Conservation (phyloP, 805 yeast genomes). For the Candida broadrunensis region DNA sequence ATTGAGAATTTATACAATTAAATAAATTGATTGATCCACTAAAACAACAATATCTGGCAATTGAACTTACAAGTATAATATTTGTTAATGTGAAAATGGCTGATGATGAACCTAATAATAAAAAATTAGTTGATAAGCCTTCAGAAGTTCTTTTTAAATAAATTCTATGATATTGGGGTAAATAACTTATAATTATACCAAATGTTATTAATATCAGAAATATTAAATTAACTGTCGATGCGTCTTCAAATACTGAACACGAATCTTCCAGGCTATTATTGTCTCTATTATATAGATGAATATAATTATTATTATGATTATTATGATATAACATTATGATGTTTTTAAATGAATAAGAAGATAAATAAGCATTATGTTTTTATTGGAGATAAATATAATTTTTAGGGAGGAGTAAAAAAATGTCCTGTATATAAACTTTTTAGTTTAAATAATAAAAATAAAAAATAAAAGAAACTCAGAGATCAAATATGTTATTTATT, state of each 20-base stretch:
- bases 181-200: slow-evolving; percentile 68
- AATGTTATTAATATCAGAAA: slow-evolving; percentile 53
- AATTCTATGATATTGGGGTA: slow-evolving; percentile 72
- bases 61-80: slow-evolving; percentile 56
- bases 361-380: too few species aligned
- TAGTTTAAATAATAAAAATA: too few species aligned
- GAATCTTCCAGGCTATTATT: too few species aligned
- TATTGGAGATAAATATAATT: too few species aligned
- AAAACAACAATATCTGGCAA: slow-evolving; percentile 62
- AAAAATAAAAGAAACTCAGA: too few species aligned
- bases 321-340: too few species aligned
- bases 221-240: slow-evolving; percentile 46
- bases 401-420: too few species aligned
- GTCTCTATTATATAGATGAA: too few species aligned
- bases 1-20: slow-evolving; percentile 64
- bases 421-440: too few species aligned
- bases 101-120: slow-evolving; percentile 67
- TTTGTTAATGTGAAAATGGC: slow-evolving; percentile 69
- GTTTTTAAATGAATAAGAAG: too few species aligned
- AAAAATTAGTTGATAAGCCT: slow-evolving; percentile 72
- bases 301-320: too few species aligned
- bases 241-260: slow-evolving; percentile 47
- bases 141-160: slow-evolving; percentile 60
- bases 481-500: too few species aligned
- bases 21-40: slow-evolving; percentile 41